phyloP scores from a whole-genome alignment of 2,329 filamentous ascomycete genomes.

The Kalmusia sp. region DNA sequence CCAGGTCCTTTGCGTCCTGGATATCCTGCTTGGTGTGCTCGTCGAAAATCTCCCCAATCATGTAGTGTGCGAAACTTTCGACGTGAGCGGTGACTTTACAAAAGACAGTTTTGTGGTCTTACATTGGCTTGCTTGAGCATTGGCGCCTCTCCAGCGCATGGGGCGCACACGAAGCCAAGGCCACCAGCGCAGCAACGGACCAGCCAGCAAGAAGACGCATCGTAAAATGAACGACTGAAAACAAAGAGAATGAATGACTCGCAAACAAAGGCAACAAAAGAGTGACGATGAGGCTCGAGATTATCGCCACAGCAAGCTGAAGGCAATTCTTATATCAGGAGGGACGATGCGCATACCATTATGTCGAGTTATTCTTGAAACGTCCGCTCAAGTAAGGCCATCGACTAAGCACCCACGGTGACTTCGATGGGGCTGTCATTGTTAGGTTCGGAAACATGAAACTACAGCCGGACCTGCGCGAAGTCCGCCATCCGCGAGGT shows the following conservation, averaged over 20 bases:
- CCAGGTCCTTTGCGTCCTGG: slow-evolving; percentile 34
- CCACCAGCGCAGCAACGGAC: background rate
- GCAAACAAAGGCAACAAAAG: background rate
- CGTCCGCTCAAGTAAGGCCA: background rate
- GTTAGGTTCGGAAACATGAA: slow-evolving; percentile 4
- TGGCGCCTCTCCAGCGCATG: background rate
- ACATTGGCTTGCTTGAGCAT: slow-evolving; percentile 3
- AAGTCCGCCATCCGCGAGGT: slow-evolving; percentile 1
- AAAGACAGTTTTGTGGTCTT: background rate
- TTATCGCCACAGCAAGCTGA: background rate
- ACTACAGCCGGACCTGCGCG: background rate
- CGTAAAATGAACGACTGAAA: background rate
- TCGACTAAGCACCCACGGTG: background rate
- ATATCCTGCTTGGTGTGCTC: slow-evolving; percentile 34
- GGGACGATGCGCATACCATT: background rate
- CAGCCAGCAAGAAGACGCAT: slow-evolving; percentile 7
- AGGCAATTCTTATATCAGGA: background rate
- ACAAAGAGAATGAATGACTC: background rate
- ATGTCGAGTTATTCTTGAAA: background rate
- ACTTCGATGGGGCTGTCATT: background rate
- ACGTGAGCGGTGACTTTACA: background rate
- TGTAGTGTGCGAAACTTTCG: slow-evolving; percentile 31
- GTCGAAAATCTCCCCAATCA: slow-evolving; percentile 31
- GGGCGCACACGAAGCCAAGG: slow-evolving; percentile 5
- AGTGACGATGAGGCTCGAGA: background rate